Evolutionary conservation across 768 basidiomycete genomes (phyloP).

Genomic region (Trametes sanguinea): DNA sequence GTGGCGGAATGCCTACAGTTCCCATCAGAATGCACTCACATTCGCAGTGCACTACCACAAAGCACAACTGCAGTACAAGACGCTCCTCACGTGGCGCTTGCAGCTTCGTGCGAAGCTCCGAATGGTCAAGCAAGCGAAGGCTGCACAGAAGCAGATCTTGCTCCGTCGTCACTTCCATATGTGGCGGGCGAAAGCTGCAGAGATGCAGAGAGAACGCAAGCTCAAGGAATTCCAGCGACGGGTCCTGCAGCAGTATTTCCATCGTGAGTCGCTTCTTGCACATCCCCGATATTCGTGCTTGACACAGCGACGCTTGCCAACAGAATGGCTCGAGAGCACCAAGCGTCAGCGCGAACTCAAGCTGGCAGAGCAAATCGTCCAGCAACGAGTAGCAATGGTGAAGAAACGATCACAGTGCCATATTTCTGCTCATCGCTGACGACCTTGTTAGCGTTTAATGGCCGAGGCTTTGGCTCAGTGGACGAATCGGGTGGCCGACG

Average conservation of each 20-base stretch:
- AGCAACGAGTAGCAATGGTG: slow-evolving; percentile 45
- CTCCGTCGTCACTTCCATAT: slow-evolving; percentile 47
- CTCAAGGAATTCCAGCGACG: slow-evolving; percentile 45
- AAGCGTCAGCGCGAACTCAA: slow-evolving; percentile 42
- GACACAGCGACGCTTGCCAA: neutral
- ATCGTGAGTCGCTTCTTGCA: slow-evolving; percentile 30
- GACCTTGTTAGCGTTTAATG: slow-evolving; percentile 49
- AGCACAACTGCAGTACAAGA: slow-evolving; percentile 40
- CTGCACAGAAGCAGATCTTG: slow-evolving; percentile 53
- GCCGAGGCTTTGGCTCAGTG: slow-evolving; percentile 53
- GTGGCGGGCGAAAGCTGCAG: slow-evolving; percentile 51
- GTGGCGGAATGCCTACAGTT: slow-evolving; percentile 47
- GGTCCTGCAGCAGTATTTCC: slow-evolving; percentile 39
- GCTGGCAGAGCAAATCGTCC: slow-evolving; percentile 47
- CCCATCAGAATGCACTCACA: slow-evolving; percentile 47
- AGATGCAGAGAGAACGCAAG: slow-evolving; percentile 46
- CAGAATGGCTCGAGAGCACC: slow-evolving; percentile 52
- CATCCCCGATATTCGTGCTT: no score
- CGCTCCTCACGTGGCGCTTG: slow-evolving; percentile 57
- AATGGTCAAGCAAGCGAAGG: slow-evolving; percentile 53
- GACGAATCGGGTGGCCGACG: slow-evolving; percentile 72
- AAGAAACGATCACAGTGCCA: slow-evolving; percentile 5
- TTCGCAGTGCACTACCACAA: slow-evolving; percentile 55
- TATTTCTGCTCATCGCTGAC: neutral
- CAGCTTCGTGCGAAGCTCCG: slow-evolving; percentile 51